These are phyloP conservation scores for Cercis canadensis DNA, from an alignment of 306 rosid genomes.

Conservation along the genomic window DNA sequence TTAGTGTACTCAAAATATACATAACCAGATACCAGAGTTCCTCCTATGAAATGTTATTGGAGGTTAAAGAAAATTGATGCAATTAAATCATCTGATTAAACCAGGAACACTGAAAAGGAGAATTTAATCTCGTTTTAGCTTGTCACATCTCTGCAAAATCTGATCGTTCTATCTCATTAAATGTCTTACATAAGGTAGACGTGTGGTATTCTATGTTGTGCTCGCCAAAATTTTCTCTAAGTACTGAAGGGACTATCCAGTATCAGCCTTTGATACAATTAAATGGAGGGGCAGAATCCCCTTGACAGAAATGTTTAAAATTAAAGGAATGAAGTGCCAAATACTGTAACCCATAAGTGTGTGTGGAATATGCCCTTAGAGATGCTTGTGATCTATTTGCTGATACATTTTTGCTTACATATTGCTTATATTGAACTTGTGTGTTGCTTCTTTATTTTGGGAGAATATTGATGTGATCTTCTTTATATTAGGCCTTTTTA, in stretches of 20 bases:
- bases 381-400: neutral
- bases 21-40: conserved; percentile 9
- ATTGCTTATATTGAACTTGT: no score
- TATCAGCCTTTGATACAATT: conserved; percentile 6
- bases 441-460: no score
- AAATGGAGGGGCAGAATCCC: neutral
- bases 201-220: conserved; percentile 10
- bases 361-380: neutral
- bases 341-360: neutral
- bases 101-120: neutral
- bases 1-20: neutral
- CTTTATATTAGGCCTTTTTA: no score
- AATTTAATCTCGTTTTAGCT: conserved; percentile 4
- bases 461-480: no score
- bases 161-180: conserved; percentile 7
- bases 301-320: conserved; percentile 11
- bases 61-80: conserved; percentile 4
- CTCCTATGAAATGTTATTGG: conserved; percentile 4
- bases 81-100: conserved; percentile 17
- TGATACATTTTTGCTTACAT: neutral
- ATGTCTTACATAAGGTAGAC: conserved; percentile 13
- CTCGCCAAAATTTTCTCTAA: conserved; percentile 29
- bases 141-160: conserved; percentile 13
- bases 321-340: conserved; percentile 4
- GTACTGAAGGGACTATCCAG: conserved; percentile 1